Percentiles rank a stretch among this genome's conserved stretches.
Evolutionary conservation across 1,284 basidiomycete genomes (phyloP).

Genomic region (Acaromyces ingoldii): DNA sequence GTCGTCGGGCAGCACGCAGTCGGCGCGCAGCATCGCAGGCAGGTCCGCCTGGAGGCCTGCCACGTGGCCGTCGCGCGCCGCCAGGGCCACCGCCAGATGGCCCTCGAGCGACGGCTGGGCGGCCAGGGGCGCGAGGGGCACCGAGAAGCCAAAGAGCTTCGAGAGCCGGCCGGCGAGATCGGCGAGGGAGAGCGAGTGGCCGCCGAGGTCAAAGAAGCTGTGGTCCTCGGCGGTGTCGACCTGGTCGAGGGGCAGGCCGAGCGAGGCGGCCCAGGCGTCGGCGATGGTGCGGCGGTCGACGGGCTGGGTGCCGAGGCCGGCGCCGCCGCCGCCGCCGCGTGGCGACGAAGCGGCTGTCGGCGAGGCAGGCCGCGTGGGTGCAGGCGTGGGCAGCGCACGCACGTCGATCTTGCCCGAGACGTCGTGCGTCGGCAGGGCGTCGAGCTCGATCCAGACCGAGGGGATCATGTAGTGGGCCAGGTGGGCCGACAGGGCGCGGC

Average conservation of each 20-base stretch:
- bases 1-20: slow-evolving; percentile 34
- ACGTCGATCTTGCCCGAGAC: slow-evolving; percentile 50
- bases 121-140: slow-evolving; percentile 42
- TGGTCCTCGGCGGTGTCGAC: slow-evolving; percentile 19
- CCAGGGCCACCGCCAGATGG: slow-evolving; percentile 34
- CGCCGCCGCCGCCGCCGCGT: slow-evolving; percentile 21
- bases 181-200: slow-evolving; percentile 46
- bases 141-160: slow-evolving; percentile 43
- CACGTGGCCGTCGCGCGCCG: slow-evolving; percentile 45
- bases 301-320: slow-evolving; percentile 12
- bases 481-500: slow-evolving; percentile 24
- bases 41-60: slow-evolving; percentile 47
- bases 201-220: slow-evolving; percentile 50
- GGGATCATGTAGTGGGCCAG: slow-evolving; percentile 51
- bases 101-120: slow-evolving; percentile 40
- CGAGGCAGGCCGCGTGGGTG: slow-evolving; percentile 8
- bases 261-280: slow-evolving; percentile 42
- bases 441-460: slow-evolving; percentile 43
- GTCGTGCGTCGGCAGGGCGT: slow-evolving; percentile 42
- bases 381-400: slow-evolving; percentile 40
- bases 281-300: slow-evolving; percentile 31
- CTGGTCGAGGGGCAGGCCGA: slow-evolving; percentile 34
- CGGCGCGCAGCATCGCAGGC: slow-evolving; percentile 43
- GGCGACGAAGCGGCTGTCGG: slow-evolving; percentile 14
- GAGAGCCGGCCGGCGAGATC: slow-evolving; percentile 42